Percentiles rank a stretch among this genome's conserved stretches.
These are phyloP conservation scores for Scleromitrula shiraiana DNA, from an alignment of 2,329 filamentous ascomycete species.

Conservation along the genomic window DNA sequence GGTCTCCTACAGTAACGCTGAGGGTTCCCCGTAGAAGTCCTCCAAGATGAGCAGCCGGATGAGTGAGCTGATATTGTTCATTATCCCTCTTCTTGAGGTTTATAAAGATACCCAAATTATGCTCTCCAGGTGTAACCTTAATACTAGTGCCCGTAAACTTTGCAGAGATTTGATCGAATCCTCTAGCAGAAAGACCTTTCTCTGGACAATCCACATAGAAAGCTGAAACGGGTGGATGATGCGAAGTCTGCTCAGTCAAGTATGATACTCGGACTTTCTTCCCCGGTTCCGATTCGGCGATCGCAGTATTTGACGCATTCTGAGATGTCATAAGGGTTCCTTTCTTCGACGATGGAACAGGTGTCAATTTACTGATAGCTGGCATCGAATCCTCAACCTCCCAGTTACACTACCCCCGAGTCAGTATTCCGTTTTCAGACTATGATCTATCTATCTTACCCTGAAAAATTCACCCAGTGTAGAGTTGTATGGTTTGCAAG, in stretches of 20 bases:
- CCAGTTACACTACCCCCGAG: slow-evolving; percentile 71
- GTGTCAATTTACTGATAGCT: slow-evolving; percentile 38
- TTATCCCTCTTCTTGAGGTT: slow-evolving; percentile 69
- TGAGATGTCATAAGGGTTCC: slow-evolving; percentile 14
- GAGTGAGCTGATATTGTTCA: slow-evolving; percentile 91
- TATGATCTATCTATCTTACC: slow-evolving; percentile 41
- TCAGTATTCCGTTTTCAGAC: slow-evolving; percentile 10
- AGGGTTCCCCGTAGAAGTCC: slow-evolving; percentile 82
- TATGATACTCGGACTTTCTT: slow-evolving; percentile 75
- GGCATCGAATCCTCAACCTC: slow-evolving; percentile 76
- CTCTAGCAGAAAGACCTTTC: slow-evolving; percentile 77
- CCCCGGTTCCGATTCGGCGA: slow-evolving; percentile 38
- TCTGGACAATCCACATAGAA: slow-evolving; percentile 91
- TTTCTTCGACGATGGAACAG: slow-evolving; percentile 6
- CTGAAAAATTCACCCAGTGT: slow-evolving; percentile 95
- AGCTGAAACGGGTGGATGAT: slow-evolving; percentile 94
- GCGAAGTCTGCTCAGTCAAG: slow-evolving; percentile 94
- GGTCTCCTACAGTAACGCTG: slow-evolving; percentile 82
- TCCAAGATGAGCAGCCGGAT: slow-evolving; percentile 87
- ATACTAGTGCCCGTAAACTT: slow-evolving; percentile 97
- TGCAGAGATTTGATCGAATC: slow-evolving; percentile 92
- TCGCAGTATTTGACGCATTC: slow-evolving; percentile 17
- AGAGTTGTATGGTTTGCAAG: slow-evolving; percentile 98
- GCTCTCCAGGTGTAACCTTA: slow-evolving; percentile 82
- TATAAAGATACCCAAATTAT: slow-evolving; percentile 95